Base-by-base conservation (phyloP, 306 rosid genomes). In the Vigna angularis region DNA sequence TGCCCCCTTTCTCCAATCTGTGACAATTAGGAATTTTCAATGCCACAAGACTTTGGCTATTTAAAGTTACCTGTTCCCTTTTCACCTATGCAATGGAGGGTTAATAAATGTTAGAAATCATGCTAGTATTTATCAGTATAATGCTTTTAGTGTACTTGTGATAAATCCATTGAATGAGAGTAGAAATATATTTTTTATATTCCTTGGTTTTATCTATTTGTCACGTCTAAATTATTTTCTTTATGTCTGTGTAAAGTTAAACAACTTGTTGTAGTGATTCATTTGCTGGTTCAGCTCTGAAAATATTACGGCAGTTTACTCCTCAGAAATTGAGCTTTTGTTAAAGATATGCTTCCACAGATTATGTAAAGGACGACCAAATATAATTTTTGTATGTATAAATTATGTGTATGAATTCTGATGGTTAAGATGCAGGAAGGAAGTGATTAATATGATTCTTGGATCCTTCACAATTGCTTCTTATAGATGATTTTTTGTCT, bases 341-440 rank as follows among this genome's bases (percentile, higher is more conserved):
- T 6, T 63, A 45, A 34, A n/a, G 22, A 73, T 20, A 16, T 66
- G 66, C 45, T 42, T 64, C 30, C 70, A 24, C 56, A 58, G 34
- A 58, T 36, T 44, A 5, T 78, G 12, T 68, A 9, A 59, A 20
- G 45, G 52, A 13, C 2, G 6, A 59, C 48, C 63, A 48, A 70
- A 58, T 30, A 34, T 51, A 4, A 7, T 17, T 18, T 7, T n/a
- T 20, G 12, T 38, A 56, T 14, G 50, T 38, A 17, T 66, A 50
- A 10, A 47, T 6, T 16, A 30, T 3, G 63, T 52, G 20, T 70
- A 12, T 72, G 17, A 5, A 28, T 56, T 53, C 36, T 42, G 4
- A 70, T 53, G 48, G 56, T 59, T 18, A 64, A 44, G 72, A 32
- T 47, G 75, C 40, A 13, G 71, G 70, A 61, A 51, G 76, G 51